A percentile compares a stretch with the other conserved stretches of the same genome.
Conservation (phyloP, 179 eudicot species). For the Nepenthes alata region DNA sequence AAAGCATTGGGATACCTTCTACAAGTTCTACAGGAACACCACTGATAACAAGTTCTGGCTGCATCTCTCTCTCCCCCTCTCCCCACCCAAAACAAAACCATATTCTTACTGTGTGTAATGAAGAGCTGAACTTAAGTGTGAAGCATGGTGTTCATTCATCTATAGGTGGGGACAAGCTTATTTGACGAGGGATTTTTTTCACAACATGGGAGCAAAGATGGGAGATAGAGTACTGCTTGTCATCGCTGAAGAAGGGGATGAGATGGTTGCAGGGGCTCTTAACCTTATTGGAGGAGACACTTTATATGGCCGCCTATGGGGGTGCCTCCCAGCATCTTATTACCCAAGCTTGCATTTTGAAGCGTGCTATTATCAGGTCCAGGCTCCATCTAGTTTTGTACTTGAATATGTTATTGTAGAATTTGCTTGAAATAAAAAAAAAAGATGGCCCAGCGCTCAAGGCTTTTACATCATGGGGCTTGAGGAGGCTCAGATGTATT, state of each 20-base stretch:
- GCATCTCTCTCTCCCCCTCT: conserved; percentile 1
- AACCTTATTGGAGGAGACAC: conserved; percentile 93
- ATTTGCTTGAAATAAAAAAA: no score
- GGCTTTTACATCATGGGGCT: no score
- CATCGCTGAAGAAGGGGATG: conserved; percentile 69
- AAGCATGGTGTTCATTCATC: conserved; percentile 4
- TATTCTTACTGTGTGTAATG: no score
- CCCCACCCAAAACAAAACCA: neutral
- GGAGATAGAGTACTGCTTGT: conserved; percentile 80
- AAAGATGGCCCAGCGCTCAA: no score
- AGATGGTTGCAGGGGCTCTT: conserved; percentile 87
- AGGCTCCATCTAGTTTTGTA: neutral
- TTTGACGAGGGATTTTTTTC: conserved; percentile 90
- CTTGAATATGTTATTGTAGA: no score
- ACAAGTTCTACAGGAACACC: conserved; percentile 86
- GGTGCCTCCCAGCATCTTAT: conserved; percentile 65
- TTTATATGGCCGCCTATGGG: conserved; percentile 85
- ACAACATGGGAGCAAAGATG: conserved; percentile 81
- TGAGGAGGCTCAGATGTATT: no score
- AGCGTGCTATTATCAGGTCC: conserved; percentile 97
- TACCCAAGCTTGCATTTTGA: conserved; percentile 94
- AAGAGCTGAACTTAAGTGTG: conserved; percentile 3
- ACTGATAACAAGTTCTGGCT: conserved; percentile 69
- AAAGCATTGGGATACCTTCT: conserved; percentile 88
- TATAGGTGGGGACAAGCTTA: conserved; percentile 95